Evolutionary conservation across 495 filamentous ascomycete species (phyloP), one percentile per base, ranked within the genome.

Genomic region (Aspergillus ostianus): DNA sequence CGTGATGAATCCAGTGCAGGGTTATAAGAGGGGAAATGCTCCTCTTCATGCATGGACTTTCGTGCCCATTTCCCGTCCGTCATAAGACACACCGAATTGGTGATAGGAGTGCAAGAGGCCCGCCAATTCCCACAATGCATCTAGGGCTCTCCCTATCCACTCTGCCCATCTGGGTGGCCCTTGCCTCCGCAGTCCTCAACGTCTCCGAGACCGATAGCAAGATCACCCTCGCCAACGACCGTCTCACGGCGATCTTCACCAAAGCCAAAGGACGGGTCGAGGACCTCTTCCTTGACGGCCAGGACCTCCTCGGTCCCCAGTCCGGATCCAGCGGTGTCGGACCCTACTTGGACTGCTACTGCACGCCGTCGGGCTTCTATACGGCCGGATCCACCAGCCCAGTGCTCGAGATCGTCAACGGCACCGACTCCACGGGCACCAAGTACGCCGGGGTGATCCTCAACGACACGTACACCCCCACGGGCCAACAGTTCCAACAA

Each of bases 321-420:
- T 75, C 70, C 6, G 78, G 80, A 1, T 77, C 70, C 6, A 73
- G 67, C 6, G 81, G 82, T 7, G 73, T 79, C 48, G 80, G 80
- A 0, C 76, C 80, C 2, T 84, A 85, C 57, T 75, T 85, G 17
- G 83, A 85, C 60, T 85, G 83, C 63, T 84, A 84, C 61, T 86
- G 82, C 60, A 78, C 75, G 4, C 82, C 81, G 0, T 80, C 78
- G 0, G 82, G 83, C 1, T 73, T 72, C 56, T 84, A 82, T 59
- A 82, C 82, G 0, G 74, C 80, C 1, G 81, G 82, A 0, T 68
- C 75, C n/a, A 80, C 75, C 7, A 72, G 67, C 1, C 77, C 77
- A 2, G 66, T 63, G 1, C 77, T 76, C 58, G 56, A 80, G 55
- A 69, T 83, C 12, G 72, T 83, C 26, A 64, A 76, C n/a, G 82